Evolutionary conservation across 192 early-diverging fungal genomes (phyloP), one percentile per base, ranked within the genome.

Genomic region (Jimgerdemannia flammicorona): DNA sequence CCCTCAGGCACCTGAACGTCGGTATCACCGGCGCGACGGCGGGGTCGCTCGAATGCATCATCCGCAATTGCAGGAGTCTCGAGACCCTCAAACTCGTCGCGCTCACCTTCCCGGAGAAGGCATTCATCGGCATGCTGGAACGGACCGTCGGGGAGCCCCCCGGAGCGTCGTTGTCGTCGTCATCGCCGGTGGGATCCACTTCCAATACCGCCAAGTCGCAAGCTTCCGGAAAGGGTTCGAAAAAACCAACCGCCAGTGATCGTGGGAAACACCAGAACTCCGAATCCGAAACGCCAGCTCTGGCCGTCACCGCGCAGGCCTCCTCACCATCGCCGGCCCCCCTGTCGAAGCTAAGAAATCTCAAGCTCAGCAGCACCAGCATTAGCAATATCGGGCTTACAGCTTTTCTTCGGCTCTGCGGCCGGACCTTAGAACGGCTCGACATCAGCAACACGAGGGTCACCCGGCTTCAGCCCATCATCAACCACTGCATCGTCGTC

Each of bases 61-160:
- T 49, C 14, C 41, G 41, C 9, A 44, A 72, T 63, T 72, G n/a
- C 43, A 43, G 40, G 67, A 69, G 70, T 54, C 74, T 42, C 3
- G 40, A 70, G 69, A 59, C 41, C 3, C 39, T 71, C 9, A 40
- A 11, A 7, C 10, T 59, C 40, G 49, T 14, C 6, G 49, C 6
- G 49, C 6, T 59, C 49, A 59, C 8, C 6, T 59, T 10, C 14
- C 6, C 6, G 49, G 49, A 59, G 8, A 59, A 59, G 14, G 14
- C 14, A 14, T 59, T 6, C 8, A 3, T 63, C 43, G 41, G 29
- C 40, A 67, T 40, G 73, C 14, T 19, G 19, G 29, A 41, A 19
- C 67, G 19, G 19, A 19, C 67, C 6, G 19, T 18, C 67, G 19
- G 18, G 9, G 8, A 40, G 40, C 9, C 67, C 7, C 2, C 67